Evolutionary conservation across 495 filamentous ascomycete species (phyloP).

Genomic region (Niebla homalea): DNA sequence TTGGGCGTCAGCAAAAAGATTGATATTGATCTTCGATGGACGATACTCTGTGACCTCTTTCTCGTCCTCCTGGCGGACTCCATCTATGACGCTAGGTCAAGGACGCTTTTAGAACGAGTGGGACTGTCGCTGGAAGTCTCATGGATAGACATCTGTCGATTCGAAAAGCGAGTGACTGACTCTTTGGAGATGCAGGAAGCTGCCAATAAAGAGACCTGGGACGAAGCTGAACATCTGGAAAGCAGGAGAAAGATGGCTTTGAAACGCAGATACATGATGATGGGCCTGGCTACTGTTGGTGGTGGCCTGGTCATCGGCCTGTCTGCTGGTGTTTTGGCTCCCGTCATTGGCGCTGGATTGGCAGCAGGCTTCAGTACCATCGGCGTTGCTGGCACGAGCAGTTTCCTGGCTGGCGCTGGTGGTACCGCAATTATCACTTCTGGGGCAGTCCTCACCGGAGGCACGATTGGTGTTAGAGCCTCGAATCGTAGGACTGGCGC

Average conservation of each 20-base stretch:
- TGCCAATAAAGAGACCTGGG: constrained; percentile 90
- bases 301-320: constrained; percentile 92
- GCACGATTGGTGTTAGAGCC: constrained; percentile 74
- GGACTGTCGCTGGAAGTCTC: constrained; percentile 64
- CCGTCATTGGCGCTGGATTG: constrained; percentile 87
- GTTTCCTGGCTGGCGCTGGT: constrained; percentile 82
- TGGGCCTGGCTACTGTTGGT: constrained; percentile 94
- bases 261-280: constrained; percentile 77
- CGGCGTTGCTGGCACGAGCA: constrained; percentile 76
- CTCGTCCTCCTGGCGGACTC: constrained; percentile 90
- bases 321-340: constrained; percentile 81
- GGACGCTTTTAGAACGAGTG: constrained; percentile 72
- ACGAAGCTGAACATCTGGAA: constrained; percentile 90
- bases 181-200: constrained; percentile 94
- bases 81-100: constrained; percentile 80
- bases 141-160: constrained; percentile 88
- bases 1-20: constrained; percentile 69
- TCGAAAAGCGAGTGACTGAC: constrained; percentile 96
- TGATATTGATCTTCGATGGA: constrained; percentile 96
- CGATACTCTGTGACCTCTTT: constrained; percentile 92
- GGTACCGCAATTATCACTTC: constrained; percentile 92
- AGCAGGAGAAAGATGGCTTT: constrained; percentile 64
- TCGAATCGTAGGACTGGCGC: constrained; percentile 74
- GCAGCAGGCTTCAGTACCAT: constrained; percentile 93
- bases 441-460: constrained; percentile 70